phyloP scores from a whole-genome alignment of 805 yeast genomes.

The Candida oleophila region DNA sequence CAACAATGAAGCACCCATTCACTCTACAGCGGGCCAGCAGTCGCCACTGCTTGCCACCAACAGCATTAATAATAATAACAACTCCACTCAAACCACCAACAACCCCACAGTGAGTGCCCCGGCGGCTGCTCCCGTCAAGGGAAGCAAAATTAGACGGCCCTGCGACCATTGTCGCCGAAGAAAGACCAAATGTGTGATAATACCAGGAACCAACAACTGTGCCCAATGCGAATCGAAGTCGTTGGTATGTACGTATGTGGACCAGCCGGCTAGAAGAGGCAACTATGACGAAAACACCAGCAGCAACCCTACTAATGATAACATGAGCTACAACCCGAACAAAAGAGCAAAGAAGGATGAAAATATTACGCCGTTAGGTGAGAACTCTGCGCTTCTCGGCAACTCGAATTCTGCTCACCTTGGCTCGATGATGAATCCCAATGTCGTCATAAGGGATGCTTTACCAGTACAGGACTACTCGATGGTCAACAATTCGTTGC shows the following conservation, averaged over 20 bases:
- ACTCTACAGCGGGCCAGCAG: too few relatives aligned
- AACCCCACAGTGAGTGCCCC: not conserved
- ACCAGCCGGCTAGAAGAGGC: slow-evolving; percentile 44
- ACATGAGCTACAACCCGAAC: slow-evolving; percentile 4
- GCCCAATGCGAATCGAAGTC: slow-evolving; percentile 75
- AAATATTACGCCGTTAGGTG: slow-evolving; percentile 10
- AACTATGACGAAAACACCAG: not conserved
- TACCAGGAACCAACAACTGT: slow-evolving; percentile 63
- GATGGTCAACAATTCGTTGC: slow-evolving; percentile 56
- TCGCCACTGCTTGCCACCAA: too few relatives aligned
- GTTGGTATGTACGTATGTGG: slow-evolving; percentile 72
- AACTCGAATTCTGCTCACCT: slow-evolving; percentile 4
- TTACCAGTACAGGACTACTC: slow-evolving; percentile 70
- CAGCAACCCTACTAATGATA: not conserved
- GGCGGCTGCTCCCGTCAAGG: not conserved
- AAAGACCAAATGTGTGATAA: slow-evolving; percentile 74
- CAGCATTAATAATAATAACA: slow-evolving; percentile 7
- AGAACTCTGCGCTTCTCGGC: not conserved
- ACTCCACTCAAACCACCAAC: not conserved
- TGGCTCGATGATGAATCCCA: slow-evolving; percentile 29
- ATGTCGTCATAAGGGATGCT: slow-evolving; percentile 49
- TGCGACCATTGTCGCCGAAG: slow-evolving; percentile 85
- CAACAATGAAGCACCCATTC: not conserved
- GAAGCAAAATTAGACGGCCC: slow-evolving; percentile 51
- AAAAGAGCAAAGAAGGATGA: slow-evolving; percentile 8